Base-by-base conservation (phyloP, 768 basidiomycete genomes). In the Pilatotrama ljubarskyi region DNA sequence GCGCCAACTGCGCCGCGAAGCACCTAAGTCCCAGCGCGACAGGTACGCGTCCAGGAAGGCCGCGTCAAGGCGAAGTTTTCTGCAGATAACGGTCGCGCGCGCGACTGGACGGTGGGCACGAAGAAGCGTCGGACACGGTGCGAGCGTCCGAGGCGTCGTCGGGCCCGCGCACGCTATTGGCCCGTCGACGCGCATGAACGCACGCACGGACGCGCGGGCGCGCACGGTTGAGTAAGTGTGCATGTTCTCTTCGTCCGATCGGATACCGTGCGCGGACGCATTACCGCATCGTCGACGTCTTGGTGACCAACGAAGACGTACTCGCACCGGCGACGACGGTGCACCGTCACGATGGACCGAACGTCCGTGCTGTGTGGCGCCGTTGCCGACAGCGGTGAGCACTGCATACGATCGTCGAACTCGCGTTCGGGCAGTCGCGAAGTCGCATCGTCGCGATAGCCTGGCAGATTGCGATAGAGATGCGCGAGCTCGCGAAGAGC, bases 171-270 rank as follows among this genome's bases (percentile, higher is more conserved):
- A 42, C 47, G 40, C 53, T n/a, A 61, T 55, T 61, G 59, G 59
- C n/a, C 32, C 47, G 17, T 24, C 14, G 32, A 6, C n/a, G 22
- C 5, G 25, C 40, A 20, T 20, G 42, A 36, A 29, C 41, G 43
- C 43, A 51, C 51, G 59, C 47, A 36, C 53, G 47, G 29, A 32
- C 18, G 43, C 51, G 26, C n/a, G 17, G 15, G 20, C 22, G 52
- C 46, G 58, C 25, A 14, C 18, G 44, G n/a, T 43, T 51, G 51
- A 25, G 41, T 44, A 52, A 40, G 26, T 32, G 43, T 53, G 51
- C 25, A 42, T 32, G 52, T 29, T 29, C 15, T 36, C 53, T 61
- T 54, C 53, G 53, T 48, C 53, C 59, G 59, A 54, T 51, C 59
- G 59, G 59, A 53, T 14, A 26, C 15, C 26, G 29, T 20, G 57